Conservation (phyloP, 257 asterid genomes). For the Petunia secreta region DNA sequence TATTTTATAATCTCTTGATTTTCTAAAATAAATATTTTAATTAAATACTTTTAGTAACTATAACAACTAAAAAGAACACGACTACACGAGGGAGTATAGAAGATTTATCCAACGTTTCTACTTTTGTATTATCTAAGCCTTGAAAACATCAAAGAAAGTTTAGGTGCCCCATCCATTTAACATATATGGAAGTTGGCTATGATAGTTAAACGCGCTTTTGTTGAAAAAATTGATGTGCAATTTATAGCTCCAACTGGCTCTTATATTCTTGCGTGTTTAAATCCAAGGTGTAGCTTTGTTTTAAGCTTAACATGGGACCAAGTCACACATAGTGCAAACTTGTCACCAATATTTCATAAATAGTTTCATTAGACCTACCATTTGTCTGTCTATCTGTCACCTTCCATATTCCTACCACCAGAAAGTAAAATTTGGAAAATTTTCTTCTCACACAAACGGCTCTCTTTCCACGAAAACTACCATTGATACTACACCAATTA, state of each 20-base stretch:
- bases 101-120: background rate
- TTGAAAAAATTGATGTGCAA: constrained; percentile 17
- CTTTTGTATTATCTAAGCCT: background rate
- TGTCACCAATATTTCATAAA: background rate
- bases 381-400: constrained; percentile 12
- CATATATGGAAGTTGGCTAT: constrained; percentile 6
- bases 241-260: constrained; percentile 18
- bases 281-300: constrained; percentile 3
- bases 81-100: background rate
- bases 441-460: constrained; percentile 22
- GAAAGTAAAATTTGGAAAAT: constrained; percentile 13
- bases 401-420: constrained; percentile 18
- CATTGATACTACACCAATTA: constrained; percentile 16
- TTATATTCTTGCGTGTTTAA: background rate
- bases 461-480: constrained; percentile 19
- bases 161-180: constrained; percentile 9
- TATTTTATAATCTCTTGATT: no score
- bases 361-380: background rate
- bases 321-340: background rate
- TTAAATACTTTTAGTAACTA: no score
- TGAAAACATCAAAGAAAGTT: background rate
- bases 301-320: background rate
- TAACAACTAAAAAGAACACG: no score
- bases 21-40: no score
- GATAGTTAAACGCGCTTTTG: constrained; percentile 18